Conservation (phyloP, 768 basidiomycete species). For the Crepidotus variabilis region DNA sequence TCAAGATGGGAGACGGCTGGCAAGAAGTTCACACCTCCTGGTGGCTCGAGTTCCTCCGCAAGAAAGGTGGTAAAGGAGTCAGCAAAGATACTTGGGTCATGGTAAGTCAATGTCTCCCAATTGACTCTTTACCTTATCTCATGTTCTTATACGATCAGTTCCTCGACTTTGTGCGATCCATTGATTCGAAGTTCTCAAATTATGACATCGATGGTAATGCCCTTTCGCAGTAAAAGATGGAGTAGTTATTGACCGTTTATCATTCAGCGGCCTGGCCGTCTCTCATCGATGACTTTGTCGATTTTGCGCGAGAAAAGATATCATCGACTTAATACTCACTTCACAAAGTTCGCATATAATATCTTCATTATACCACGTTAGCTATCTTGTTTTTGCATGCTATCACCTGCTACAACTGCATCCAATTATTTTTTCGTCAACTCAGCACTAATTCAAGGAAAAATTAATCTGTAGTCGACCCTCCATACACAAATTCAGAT, state of each 20-base stretch:
- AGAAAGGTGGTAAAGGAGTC: constrained; percentile 68
- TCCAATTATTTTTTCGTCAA: too few relatives aligned
- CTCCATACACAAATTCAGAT: too few relatives aligned
- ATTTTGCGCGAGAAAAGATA: constrained; percentile 49
- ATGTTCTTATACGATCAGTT: constrained; percentile 45
- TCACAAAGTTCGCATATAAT: background rate
- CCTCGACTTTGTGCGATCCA: constrained; percentile 71
- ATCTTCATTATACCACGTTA: background rate
- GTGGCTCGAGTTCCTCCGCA: constrained; percentile 78
- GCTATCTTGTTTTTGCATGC: background rate
- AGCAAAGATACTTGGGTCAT: constrained; percentile 90
- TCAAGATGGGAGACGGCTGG: constrained; percentile 56
- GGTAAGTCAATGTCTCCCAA: constrained; percentile 40
- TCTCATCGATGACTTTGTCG: constrained; percentile 81
- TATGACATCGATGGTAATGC: constrained; percentile 73
- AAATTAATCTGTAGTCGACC: too few relatives aligned
- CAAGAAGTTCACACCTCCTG: constrained; percentile 53
- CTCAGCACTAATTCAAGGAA: too few relatives aligned
- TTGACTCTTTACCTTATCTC: background rate
- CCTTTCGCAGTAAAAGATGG: background rate
- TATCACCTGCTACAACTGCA: background rate
- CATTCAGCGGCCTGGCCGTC: constrained; percentile 80
- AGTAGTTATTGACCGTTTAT: constrained; percentile 9
- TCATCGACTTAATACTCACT: background rate
- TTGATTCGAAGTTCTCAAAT: constrained; percentile 66